phyloP scores from a whole-genome alignment of 495 filamentous ascomycete species.

The Aspergillus sparsus region DNA sequence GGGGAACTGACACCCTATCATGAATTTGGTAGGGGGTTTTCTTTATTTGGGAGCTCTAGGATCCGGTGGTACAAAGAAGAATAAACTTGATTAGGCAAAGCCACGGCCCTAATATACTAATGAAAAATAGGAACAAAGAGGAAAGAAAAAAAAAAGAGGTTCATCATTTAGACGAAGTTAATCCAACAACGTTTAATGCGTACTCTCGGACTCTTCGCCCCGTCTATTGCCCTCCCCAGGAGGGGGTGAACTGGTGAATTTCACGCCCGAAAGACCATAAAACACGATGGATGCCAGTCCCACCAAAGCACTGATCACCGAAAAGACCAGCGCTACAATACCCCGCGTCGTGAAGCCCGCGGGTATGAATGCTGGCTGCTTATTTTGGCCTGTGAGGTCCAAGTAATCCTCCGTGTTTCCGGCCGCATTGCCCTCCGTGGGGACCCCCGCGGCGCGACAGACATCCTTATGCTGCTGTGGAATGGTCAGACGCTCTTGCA shows the following conservation, averaged over 20 bases:
- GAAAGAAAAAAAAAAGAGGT: no score
- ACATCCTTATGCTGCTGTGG: conserved; percentile 62
- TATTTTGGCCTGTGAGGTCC: conserved; percentile 62
- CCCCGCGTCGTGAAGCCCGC: conserved; percentile 72
- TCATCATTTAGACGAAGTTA: no score
- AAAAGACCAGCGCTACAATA: conserved; percentile 71
- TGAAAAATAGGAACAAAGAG: no score
- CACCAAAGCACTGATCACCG: conserved; percentile 62
- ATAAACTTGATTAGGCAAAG: no score
- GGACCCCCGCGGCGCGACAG: conserved; percentile 51
- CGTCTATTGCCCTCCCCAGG: not conserved
- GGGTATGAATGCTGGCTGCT: conserved; percentile 59
- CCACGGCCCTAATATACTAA: no score
- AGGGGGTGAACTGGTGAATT: not conserved
- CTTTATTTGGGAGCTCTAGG: no score
- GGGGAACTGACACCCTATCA: no score
- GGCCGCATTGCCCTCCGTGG: conserved; percentile 67
- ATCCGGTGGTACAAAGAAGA: no score
- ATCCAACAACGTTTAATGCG: no score
- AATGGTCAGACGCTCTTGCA: conserved; percentile 35
- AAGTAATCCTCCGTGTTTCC: conserved; percentile 61
- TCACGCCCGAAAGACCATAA: conserved; percentile 55
- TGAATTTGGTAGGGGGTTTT: no score
- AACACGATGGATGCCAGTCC: conserved; percentile 66
- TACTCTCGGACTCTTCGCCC: not conserved